Conservation (phyloP, 495 filamentous ascomycete genomes). For the Aspergillus avenaceus region DNA sequence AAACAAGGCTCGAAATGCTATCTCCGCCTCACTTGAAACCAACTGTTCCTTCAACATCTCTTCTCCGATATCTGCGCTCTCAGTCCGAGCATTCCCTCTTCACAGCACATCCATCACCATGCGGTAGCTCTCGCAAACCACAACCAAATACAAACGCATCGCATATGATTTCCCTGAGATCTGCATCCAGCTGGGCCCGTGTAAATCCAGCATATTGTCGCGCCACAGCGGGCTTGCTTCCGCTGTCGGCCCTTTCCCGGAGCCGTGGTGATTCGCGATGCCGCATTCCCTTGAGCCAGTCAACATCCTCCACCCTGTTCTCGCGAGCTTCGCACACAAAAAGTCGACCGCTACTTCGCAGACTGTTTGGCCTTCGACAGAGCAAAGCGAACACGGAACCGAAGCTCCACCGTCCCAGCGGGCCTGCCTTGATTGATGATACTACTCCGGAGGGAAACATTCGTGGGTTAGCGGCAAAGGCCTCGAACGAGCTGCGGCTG, state of each 20-base stretch:
- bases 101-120: slow-evolving; percentile 35
- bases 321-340: slow-evolving; percentile 39
- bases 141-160: slow-evolving; percentile 1
- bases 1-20: slow-evolving; percentile 34
- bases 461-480: slow-evolving; percentile 62
- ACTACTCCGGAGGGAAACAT: slow-evolving; percentile 41
- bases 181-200: slow-evolving; percentile 22
- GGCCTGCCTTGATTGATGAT: slow-evolving; percentile 33
- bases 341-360: slow-evolving; percentile 50
- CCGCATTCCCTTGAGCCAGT: slow-evolving; percentile 3
- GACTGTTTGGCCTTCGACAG: slow-evolving; percentile 47
- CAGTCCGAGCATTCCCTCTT: slow-evolving; percentile 55
- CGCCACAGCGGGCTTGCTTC: slow-evolving; percentile 6
- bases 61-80: slow-evolving; percentile 58
- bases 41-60: slow-evolving; percentile 51
- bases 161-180: slow-evolving; percentile 10
- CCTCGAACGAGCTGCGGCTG: slow-evolving; percentile 73
- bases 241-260: slow-evolving; percentile 1
- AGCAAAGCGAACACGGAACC: slow-evolving; percentile 23
- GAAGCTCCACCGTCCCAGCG: slow-evolving; percentile 14
- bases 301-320: background rate
- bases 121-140: slow-evolving; percentile 10
- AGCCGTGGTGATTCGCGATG: slow-evolving; percentile 9
- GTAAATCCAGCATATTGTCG: slow-evolving; percentile 10
- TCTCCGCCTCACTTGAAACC: slow-evolving; percentile 31